These are phyloP conservation scores for Lactuca saligna DNA, from an alignment of 129 eudicot species.

Conservation along the genomic window DNA sequence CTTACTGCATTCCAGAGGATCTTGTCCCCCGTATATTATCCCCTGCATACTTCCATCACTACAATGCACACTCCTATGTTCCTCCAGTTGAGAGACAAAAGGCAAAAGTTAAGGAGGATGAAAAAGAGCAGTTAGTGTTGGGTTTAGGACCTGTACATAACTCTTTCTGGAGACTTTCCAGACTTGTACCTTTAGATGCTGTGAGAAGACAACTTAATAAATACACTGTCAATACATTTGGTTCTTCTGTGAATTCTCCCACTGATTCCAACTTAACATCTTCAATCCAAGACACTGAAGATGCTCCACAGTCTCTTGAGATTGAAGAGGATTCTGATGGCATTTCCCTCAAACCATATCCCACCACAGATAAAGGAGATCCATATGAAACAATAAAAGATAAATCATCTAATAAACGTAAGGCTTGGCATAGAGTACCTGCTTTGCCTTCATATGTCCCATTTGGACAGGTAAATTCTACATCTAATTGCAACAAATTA, in stretches of 20 bases:
- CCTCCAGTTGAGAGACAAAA: slow-evolving; percentile 44
- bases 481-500: too few species aligned
- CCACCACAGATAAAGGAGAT: slow-evolving; percentile 47
- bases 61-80: slow-evolving; percentile 52
- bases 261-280: slow-evolving; percentile 52
- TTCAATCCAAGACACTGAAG: slow-evolving; percentile 52
- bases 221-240: slow-evolving; percentile 49
- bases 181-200: slow-evolving; percentile 89
- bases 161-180: slow-evolving; percentile 97
- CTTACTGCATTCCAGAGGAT: slow-evolving; percentile 98
- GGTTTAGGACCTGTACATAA: slow-evolving; percentile 91
- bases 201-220: slow-evolving; percentile 63
- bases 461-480: slow-evolving; percentile 68
- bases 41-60: slow-evolving; percentile 99
- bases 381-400: slow-evolving; percentile 37
- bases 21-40: slow-evolving; percentile 92
- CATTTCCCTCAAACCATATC: slow-evolving; percentile 77
- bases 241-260: slow-evolving; percentile 40
- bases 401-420: slow-evolving; percentile 43
- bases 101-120: slow-evolving; percentile 53
- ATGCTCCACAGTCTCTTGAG: slow-evolving; percentile 81
- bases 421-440: slow-evolving; percentile 81
- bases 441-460: slow-evolving; percentile 91
- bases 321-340: slow-evolving; percentile 96
- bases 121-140: slow-evolving; percentile 82